Percentiles rank a stretch among this genome's conserved stretches.
Evolutionary conservation across 2,329 filamentous ascomycete genomes (phyloP).

Genomic region (Diplodia intermedia): DNA sequence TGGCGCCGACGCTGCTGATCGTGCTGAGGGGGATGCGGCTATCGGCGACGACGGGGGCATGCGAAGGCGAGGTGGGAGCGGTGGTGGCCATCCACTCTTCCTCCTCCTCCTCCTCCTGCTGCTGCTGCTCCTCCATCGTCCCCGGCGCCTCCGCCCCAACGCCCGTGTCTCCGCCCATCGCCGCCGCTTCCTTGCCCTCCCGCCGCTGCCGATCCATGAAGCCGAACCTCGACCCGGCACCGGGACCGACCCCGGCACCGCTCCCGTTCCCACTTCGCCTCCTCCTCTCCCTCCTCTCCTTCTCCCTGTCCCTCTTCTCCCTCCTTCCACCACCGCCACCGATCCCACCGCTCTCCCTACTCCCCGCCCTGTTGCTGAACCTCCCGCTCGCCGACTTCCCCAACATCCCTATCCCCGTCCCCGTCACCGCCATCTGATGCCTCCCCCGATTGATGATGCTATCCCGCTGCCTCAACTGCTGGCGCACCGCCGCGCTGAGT

Average conservation of each 20-base stretch:
- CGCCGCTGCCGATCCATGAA: not conserved
- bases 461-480: conserved; percentile 16
- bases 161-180: not conserved
- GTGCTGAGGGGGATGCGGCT: conserved; percentile 17
- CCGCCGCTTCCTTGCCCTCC: not conserved
- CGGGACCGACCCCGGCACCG: not conserved
- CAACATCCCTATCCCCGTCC: no score
- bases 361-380: not conserved
- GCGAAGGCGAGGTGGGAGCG: no score
- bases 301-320: not conserved
- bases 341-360: not conserved
- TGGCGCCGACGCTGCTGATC: conserved; percentile 20
- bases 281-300: not conserved
- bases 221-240: conserved; percentile 1
- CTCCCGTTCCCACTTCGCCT: not conserved
- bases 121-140: not conserved
- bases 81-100: not conserved
- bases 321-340: not conserved
- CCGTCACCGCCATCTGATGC: not conserved
- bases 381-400: not conserved
- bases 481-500: conserved; percentile 24
- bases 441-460: conserved; percentile 30
- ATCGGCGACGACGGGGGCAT: not conserved
- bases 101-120: no score
- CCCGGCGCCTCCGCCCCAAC: not conserved